phyloP scores from a whole-genome alignment of 345 rosid species.

The Carallia brachiata region DNA sequence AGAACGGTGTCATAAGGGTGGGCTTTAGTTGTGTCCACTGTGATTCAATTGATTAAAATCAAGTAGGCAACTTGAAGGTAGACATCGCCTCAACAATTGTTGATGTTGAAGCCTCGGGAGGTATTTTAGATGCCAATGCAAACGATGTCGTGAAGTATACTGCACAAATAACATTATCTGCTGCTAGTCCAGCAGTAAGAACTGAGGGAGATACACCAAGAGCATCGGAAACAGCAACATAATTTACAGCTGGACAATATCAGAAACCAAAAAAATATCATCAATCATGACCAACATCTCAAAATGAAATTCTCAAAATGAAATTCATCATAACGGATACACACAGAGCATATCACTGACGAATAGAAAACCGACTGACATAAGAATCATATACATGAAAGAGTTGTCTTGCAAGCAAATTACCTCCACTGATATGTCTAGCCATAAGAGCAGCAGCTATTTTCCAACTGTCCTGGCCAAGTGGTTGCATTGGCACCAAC shows the following conservation, averaged over 20 bases:
- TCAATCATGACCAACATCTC: background rate
- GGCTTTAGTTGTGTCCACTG: background rate
- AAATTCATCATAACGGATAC: background rate
- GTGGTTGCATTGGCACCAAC: conserved; percentile 81
- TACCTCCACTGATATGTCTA: conserved; percentile 85
- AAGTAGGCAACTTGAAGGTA: conserved; percentile 2
- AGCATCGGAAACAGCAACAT: conserved; percentile 77
- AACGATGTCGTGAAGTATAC: conserved; percentile 72
- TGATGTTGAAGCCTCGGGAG: conserved; percentile 51
- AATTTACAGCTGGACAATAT: conserved; percentile 61
- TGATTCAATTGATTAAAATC: background rate
- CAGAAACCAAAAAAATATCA: conserved; percentile 1
- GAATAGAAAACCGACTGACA: background rate
- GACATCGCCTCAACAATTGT: conserved; percentile 36
- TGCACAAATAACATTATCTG: conserved; percentile 90
- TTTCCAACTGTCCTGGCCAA: conserved; percentile 87
- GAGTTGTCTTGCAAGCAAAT: background rate
- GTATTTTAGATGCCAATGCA: conserved; percentile 75
- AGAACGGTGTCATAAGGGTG: too few species aligned
- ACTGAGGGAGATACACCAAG: conserved; percentile 67
- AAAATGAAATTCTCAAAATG: background rate
- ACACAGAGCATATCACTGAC: too few species aligned
- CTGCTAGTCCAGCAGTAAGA: conserved; percentile 79
- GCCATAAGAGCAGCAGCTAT: conserved; percentile 97
- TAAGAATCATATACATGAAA: background rate